A percentile compares a stretch with the other conserved stretches of the same genome.
Conservation (phyloP, 495 filamentous ascomycete species). For the Thermothielavioides terrestris region DNA sequence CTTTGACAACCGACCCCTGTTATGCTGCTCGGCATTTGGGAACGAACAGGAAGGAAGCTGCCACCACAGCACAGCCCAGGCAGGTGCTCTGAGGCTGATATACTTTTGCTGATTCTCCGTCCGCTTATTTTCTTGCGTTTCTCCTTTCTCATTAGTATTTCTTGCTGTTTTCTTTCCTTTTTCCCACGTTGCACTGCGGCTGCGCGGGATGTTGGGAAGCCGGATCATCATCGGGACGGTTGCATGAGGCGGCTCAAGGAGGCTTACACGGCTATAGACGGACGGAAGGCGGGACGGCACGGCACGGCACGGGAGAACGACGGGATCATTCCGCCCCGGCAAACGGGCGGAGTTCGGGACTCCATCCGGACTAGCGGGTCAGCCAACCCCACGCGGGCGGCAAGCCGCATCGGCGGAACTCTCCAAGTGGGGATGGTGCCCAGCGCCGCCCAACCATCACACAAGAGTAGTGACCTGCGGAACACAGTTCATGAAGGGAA, state of each 20-base stretch:
- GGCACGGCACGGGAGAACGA: constrained; percentile 14
- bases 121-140: too few relatives aligned
- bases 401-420: neutral
- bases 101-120: too few relatives aligned
- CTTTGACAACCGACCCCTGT: too few relatives aligned
- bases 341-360: neutral
- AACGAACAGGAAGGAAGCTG: too few relatives aligned
- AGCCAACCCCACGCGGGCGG: neutral
- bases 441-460: too few relatives aligned
- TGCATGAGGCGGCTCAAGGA: neutral
- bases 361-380: neutral
- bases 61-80: too few relatives aligned
- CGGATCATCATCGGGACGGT: neutral
- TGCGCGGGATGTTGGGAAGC: neutral
- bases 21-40: too few relatives aligned
- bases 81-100: too few relatives aligned
- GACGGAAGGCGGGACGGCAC: constrained; percentile 12
- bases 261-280: constrained; percentile 2
- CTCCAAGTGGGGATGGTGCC: neutral
- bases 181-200: neutral
- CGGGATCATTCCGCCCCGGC: neutral
- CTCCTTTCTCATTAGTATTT: too few relatives aligned
- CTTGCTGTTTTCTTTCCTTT: neutral
- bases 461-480: too few relatives aligned
- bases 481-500: neutral